Evolutionary conservation across 768 basidiomycete species (phyloP).

Genomic region (Chalciporus piperatus): DNA sequence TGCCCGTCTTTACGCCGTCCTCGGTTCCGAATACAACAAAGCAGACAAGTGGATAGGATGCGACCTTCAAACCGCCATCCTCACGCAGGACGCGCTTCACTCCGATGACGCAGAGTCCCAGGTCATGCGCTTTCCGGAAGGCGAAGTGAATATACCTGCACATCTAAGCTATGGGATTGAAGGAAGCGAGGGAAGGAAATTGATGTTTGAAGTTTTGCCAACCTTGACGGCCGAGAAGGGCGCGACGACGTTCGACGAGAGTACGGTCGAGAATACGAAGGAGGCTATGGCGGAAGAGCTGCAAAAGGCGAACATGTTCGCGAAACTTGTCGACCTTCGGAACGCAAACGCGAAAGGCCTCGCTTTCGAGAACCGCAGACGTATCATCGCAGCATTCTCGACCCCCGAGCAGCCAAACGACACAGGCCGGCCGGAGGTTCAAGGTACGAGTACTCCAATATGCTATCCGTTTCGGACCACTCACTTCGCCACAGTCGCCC

Average conservation of each 20-base stretch:
- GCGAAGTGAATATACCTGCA: conserved; percentile 46
- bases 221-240: conserved; percentile 40
- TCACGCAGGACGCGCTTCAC: conserved; percentile 51
- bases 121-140: conserved; percentile 32
- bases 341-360: conserved; percentile 90
- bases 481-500: conserved; percentile 56
- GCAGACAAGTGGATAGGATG: conserved; percentile 65
- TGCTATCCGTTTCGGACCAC: background rate
- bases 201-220: conserved; percentile 71
- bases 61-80: conserved; percentile 61
- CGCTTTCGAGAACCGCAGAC: conserved; percentile 78
- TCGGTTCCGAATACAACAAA: conserved; percentile 67
- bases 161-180: conserved; percentile 67
- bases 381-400: conserved; percentile 81
- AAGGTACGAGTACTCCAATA: conserved; percentile 51
- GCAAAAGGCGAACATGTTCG: conserved; percentile 53
- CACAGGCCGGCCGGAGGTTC: conserved; percentile 84
- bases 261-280: conserved; percentile 20
- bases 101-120: conserved; percentile 19
- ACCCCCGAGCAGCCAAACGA: conserved; percentile 62
- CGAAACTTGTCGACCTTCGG: conserved; percentile 73
- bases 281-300: conserved; percentile 35
- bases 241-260: conserved; percentile 17
- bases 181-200: conserved; percentile 43
- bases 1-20: conserved; percentile 61